Evolutionary conservation across 257 asterid species (phyloP), one percentile per base, ranked within the genome.

Genomic region (Solanum lycopersicoides): DNA sequence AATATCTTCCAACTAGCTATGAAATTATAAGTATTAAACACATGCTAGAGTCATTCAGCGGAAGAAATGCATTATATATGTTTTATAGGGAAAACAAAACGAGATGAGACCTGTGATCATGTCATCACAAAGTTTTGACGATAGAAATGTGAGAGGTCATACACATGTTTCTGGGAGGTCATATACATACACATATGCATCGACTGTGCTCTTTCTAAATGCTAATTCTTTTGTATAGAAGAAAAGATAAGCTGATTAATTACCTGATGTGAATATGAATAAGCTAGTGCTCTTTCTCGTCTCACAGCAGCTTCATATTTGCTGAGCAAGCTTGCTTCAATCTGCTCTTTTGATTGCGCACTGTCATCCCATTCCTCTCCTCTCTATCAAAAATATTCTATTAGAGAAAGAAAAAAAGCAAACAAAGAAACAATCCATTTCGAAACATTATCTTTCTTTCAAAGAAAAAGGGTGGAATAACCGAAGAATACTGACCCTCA

Each of bases 261-360:
- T 93, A 97, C 99, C 98, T 97, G 99, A 89, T 95, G 99, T 82
- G 98, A 93, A 91, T 90, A 94, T 42, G 99, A 95, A 90, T 97
- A 97, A 87, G 98, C 99, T 76, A 97, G 91, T 41, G 99, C 98
- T 88, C 96, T 92, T 95, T 97, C 99, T 35, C 99, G 96, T 89
- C 96, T 92, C 97, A 94, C 94, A 32, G 98, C 89, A 73, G 99
- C 98, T 91, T 95, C 98, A 44, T 85, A 95, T 91, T 95, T 97
- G 59, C 93, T 94, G 89, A 95, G 92, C 88, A 97, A 90, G 88
- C 87, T 95, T 23, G 94, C 93, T 91, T 97, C 98, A 35, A 95
- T 89, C 90, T 95, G 91, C 89, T 97, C 98, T 89, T 93, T 97
- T 25, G 99, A 94, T 89, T 95, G 98, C n/a, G 89, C 87, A 85